Evolutionary conservation across 371 early-diverging fungal species (phyloP).

Genomic region (Nematocida sp.): DNA sequence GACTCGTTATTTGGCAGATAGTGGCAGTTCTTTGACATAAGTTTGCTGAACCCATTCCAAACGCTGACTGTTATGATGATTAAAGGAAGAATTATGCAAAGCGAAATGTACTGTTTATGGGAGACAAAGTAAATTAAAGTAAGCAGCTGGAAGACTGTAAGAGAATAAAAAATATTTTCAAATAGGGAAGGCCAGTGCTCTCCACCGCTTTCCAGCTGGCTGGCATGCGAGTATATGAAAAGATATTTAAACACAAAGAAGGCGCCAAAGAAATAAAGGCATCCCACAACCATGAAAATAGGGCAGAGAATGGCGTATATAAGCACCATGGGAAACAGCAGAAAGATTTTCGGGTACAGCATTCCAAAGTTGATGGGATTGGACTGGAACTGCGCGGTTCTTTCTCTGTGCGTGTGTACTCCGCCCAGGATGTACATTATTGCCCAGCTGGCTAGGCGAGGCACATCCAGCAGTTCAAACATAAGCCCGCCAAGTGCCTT

Average conservation of each 20-base stretch:
- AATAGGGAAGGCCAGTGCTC: slow-evolving; percentile 63
- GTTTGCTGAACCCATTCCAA: slow-evolving; percentile 30
- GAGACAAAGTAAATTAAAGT: slow-evolving; percentile 61
- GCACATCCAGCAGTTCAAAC: slow-evolving; percentile 67
- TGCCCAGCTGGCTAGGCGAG: slow-evolving; percentile 55
- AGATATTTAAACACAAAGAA: slow-evolving; percentile 68
- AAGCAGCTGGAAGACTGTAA: slow-evolving; percentile 65
- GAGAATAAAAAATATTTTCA: slow-evolving; percentile 63
- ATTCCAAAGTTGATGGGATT: slow-evolving; percentile 68
- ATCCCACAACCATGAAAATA: slow-evolving; percentile 66
- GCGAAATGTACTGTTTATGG: slow-evolving; percentile 26
- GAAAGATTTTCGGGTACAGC: slow-evolving; percentile 67
- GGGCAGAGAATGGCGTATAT: slow-evolving; percentile 68
- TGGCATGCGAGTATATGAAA: slow-evolving; percentile 68
- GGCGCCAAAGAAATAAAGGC: slow-evolving; percentile 62
- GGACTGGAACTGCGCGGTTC: slow-evolving; percentile 58
- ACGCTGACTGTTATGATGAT: slow-evolving; percentile 61
- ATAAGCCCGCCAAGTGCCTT: slow-evolving; percentile 61
- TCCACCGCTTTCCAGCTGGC: slow-evolving; percentile 70
- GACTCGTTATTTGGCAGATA: slow-evolving; percentile 47
- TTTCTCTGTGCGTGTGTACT: slow-evolving; percentile 45
- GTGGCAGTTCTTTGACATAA: slow-evolving; percentile 64
- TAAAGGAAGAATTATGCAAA: slow-evolving; percentile 58
- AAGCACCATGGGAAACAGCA: slow-evolving; percentile 69
- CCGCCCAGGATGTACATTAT: slow-evolving; percentile 47